phyloP scores from a whole-genome alignment of 1,139 yeast genomes.

The Sugiyamaella japonica region DNA sequence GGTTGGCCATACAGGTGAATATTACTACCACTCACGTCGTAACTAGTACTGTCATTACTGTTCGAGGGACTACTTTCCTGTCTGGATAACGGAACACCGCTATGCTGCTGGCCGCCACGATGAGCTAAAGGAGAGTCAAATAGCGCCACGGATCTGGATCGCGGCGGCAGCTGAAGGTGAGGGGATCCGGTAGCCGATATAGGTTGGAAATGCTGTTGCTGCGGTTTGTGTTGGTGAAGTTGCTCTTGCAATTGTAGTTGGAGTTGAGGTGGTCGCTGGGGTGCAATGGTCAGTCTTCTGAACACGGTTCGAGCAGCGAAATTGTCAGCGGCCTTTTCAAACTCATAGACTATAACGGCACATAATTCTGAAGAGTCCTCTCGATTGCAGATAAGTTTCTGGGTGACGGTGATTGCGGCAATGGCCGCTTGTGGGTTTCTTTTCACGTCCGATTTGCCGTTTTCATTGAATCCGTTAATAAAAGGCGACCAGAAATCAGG shows the following conservation, averaged over 20 bases:
- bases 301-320: conserved; percentile 42
- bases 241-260: background rate
- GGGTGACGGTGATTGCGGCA: conserved; percentile 42
- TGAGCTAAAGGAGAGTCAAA: conserved; percentile 28
- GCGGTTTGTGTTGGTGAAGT: background rate
- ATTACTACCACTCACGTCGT: conserved; percentile 6
- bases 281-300: conserved; percentile 29
- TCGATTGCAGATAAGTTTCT: conserved; percentile 29
- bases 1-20: conserved; percentile 7
- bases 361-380: conserved; percentile 26
- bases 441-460: conserved; percentile 26
- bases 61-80: conserved; percentile 9
- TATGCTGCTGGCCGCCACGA: conserved; percentile 14
- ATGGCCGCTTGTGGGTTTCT: conserved; percentile 38
- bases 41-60: background rate
- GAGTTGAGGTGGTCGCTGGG: background rate
- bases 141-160: conserved; percentile 10
- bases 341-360: conserved; percentile 41
- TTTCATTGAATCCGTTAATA: conserved; percentile 37
- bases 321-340: conserved; percentile 39
- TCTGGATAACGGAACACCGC: conserved; percentile 8
- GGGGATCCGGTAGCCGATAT: background rate
- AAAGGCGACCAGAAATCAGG: conserved; percentile 45
- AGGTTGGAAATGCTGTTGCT: too few species aligned
- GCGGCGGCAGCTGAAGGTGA: conserved; percentile 7